Conservation (phyloP, 2,329 filamentous ascomycete genomes). For the Uncinocarpus reesii region DNA sequence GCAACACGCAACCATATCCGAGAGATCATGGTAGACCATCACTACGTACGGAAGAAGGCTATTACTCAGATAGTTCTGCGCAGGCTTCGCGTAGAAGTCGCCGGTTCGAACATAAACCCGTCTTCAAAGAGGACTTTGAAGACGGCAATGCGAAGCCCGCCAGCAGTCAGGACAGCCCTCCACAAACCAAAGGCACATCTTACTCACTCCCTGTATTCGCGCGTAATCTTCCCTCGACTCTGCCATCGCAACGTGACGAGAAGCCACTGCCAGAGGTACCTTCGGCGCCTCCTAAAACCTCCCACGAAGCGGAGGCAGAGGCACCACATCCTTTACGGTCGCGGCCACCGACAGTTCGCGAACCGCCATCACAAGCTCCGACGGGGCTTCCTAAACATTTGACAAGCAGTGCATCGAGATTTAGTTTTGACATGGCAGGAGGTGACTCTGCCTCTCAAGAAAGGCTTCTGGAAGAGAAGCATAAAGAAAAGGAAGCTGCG, state of each 20-base stretch:
- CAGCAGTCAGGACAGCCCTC: neutral
- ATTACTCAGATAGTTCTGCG: slow-evolving; percentile 10
- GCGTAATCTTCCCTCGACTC: slow-evolving; percentile 2
- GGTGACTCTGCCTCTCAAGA: slow-evolving; percentile 51
- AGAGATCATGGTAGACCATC: neutral
- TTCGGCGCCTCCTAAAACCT: neutral
- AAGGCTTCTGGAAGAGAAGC: slow-evolving; percentile 52
- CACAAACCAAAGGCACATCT: neutral
- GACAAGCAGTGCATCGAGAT: slow-evolving; percentile 51
- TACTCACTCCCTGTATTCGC: slow-evolving; percentile 8
- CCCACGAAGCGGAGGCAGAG: neutral
- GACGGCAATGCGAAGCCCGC: neutral
- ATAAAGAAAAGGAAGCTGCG: slow-evolving; percentile 45
- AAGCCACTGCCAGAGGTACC: neutral
- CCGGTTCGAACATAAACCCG: slow-evolving; percentile 44
- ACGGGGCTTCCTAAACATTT: slow-evolving; percentile 38
- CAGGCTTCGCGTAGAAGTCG: slow-evolving; percentile 21
- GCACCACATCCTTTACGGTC: neutral
- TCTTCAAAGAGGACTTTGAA: slow-evolving; percentile 52
- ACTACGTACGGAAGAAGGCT: slow-evolving; percentile 1
- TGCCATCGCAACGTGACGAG: neutral
- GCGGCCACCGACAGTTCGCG: slow-evolving; percentile 11
- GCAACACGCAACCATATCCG: neutral
- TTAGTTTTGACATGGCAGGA: slow-evolving; percentile 54
- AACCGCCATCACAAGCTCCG: slow-evolving; percentile 19